Evolutionary conservation across 148 eudicot species (phyloP).

Genomic region (Heliosperma pusillum): DNA sequence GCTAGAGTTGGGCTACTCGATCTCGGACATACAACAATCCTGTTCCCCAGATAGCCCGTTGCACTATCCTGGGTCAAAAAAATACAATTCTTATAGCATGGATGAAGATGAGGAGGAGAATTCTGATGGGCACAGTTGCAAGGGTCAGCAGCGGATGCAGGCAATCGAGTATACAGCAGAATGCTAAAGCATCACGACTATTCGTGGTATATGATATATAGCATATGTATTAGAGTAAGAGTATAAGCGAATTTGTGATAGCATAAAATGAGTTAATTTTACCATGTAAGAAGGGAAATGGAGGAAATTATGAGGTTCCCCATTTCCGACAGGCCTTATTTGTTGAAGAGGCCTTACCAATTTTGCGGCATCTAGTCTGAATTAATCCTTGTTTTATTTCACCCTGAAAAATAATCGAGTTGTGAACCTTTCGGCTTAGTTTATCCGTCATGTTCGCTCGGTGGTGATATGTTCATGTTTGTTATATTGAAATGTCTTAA

Average conservation of each 20-base stretch:
- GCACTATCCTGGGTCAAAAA: slow-evolving; percentile 22
- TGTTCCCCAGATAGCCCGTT: slow-evolving; percentile 46
- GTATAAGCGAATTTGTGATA: slow-evolving; percentile 7
- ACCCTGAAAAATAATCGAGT: neutral
- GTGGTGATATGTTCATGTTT: neutral
- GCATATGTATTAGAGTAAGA: slow-evolving; percentile 2
- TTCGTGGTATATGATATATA: slow-evolving; percentile 15
- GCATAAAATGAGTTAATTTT: slow-evolving; percentile 13
- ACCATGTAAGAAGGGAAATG: slow-evolving; percentile 5
- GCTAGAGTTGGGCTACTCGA: slow-evolving; percentile 26
- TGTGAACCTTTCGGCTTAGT: neutral
- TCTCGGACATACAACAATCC: slow-evolving; percentile 15
- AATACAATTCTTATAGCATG: slow-evolving; percentile 34
- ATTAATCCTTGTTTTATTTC: neutral
- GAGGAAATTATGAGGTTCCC: neutral
- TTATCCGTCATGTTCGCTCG: neutral
- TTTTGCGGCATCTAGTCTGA: slow-evolving; percentile 20
- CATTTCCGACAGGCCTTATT: slow-evolving; percentile 12
- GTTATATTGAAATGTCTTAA: neutral
- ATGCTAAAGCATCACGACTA: slow-evolving; percentile 13
- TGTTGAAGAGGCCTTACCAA: slow-evolving; percentile 20
- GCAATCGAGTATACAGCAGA: neutral
- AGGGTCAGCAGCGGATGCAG: slow-evolving; percentile 13
- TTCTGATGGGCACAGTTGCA: slow-evolving; percentile 44
- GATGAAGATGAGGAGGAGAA: slow-evolving; percentile 49